Evolutionary conservation across 371 early-diverging fungal species (phyloP).

Genomic region (Mortierella sp.): DNA sequence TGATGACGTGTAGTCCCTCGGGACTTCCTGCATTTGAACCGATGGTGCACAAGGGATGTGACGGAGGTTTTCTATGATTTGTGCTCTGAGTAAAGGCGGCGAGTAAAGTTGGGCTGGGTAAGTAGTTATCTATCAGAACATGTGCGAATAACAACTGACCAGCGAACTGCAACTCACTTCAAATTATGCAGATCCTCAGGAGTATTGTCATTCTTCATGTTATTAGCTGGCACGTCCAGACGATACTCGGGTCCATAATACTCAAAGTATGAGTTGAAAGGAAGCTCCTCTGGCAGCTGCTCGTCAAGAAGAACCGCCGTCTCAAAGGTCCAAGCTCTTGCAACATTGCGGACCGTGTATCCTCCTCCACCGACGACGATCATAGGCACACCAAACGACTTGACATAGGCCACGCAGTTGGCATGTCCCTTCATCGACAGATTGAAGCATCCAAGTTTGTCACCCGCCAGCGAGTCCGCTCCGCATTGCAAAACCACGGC

Average conservation of each 20-base stretch:
- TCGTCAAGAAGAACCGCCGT: conserved; percentile 78
- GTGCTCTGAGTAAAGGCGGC: conserved; percentile 39
- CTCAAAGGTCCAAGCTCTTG: conserved; percentile 98
- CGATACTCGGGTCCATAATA: conserved; percentile 96
- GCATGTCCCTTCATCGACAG: conserved; percentile 94
- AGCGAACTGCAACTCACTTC: conserved; percentile 59
- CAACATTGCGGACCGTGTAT: conserved; percentile 98
- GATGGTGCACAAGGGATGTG: conserved; percentile 93
- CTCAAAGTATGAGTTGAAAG: conserved; percentile 95
- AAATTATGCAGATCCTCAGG: conserved; percentile 90
- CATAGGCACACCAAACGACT: conserved; percentile 92
- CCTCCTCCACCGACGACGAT: conserved; percentile 99
- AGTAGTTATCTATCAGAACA: not conserved
- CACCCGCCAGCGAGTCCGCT: conserved; percentile 98
- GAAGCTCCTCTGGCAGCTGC: conserved; percentile 71
- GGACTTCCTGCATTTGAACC: conserved; percentile 90
- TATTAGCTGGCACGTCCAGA: conserved; percentile 93
- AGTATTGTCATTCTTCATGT: conserved; percentile 97
- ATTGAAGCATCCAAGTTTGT: conserved; percentile 99
- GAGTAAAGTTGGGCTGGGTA: not conserved
- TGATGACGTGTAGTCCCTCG: conserved; percentile 58
- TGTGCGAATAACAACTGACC: not conserved
- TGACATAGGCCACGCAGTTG: conserved; percentile 94
- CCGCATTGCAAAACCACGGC: conserved; percentile 99
- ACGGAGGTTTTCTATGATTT: conserved; percentile 92